Conservation (phyloP, 805 yeast genomes). For the Saccharomycopsis guyanensis region DNA sequence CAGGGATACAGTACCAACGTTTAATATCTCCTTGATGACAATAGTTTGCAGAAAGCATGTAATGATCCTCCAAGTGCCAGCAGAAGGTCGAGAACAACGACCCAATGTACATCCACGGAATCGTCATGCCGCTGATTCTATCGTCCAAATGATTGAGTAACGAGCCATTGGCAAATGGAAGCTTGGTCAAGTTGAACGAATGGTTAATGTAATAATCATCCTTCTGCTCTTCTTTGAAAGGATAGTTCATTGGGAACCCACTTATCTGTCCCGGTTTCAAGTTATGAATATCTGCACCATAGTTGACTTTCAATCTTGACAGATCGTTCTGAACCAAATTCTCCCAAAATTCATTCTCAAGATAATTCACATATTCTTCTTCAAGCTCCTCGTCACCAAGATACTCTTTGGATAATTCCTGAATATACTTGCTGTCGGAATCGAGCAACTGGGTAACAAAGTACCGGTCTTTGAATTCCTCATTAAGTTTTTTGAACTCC, state of each 20-base stretch:
- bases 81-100: constrained; percentile 87
- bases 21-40: constrained; percentile 87
- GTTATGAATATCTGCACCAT: constrained; percentile 83
- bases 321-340: constrained; percentile 34
- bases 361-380: constrained; percentile 18
- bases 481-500: constrained; percentile 54
- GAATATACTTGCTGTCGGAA: constrained; percentile 23
- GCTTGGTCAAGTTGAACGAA: constrained; percentile 67
- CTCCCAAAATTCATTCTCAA: constrained; percentile 69
- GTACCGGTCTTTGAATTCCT: constrained; percentile 38
- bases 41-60: constrained; percentile 83
- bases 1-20: constrained; percentile 91
- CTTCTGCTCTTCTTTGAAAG: constrained; percentile 22
- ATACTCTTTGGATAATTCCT: constrained; percentile 46
- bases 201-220: constrained; percentile 40
- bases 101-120: constrained; percentile 93
- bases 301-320: constrained; percentile 53
- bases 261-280: constrained; percentile 55
- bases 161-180: constrained; percentile 67
- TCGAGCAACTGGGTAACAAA: constrained; percentile 35
- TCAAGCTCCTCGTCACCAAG: constrained; percentile 34
- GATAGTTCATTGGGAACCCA: constrained; percentile 58
- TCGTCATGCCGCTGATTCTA: constrained; percentile 84
- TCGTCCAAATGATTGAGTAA: constrained; percentile 56
- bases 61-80: constrained; percentile 96